Evolutionary conservation across 2,329 filamentous ascomycete species (phyloP).

Genomic region (Curvularia sp.): DNA sequence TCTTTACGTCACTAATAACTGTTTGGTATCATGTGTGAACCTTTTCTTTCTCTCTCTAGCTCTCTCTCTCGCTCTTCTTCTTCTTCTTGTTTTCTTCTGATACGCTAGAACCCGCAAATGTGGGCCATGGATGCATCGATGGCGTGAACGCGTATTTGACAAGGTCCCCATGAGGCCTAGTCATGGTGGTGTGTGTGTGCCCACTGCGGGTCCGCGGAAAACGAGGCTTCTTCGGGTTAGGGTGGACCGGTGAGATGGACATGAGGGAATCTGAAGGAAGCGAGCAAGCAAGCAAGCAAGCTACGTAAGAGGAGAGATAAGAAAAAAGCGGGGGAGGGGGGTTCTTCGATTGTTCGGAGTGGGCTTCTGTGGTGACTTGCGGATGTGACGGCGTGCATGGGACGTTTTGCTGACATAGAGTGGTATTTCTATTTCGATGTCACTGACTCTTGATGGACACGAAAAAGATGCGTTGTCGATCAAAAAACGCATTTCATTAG

Average conservation of each 20-base stretch:
- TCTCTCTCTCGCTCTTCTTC: neutral
- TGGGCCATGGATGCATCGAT: neutral
- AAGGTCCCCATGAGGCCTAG: too few species aligned
- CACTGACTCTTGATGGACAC: neutral
- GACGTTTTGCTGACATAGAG: neutral
- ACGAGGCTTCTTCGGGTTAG: neutral
- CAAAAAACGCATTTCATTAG: slow-evolving; percentile 5
- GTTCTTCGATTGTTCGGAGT: neutral
- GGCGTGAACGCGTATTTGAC: too few species aligned
- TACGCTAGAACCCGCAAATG: neutral
- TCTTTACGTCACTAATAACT: too few species aligned
- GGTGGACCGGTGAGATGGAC: neutral
- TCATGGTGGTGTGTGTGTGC: neutral
- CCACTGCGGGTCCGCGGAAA: neutral
- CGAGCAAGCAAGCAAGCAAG: too few species aligned
- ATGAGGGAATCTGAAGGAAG: neutral
- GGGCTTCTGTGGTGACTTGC: neutral
- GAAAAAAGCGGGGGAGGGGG: neutral
- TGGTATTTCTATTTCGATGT: too few species aligned
- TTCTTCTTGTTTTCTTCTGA: neutral
- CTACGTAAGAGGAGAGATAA: neutral
- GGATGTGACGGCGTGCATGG: neutral
- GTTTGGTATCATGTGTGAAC: too few species aligned
- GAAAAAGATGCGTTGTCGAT: too few species aligned
- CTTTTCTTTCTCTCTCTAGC: neutral